Conservation (phyloP, 1,139 yeast genomes). For the Suhomyces ambrosiae region DNA sequence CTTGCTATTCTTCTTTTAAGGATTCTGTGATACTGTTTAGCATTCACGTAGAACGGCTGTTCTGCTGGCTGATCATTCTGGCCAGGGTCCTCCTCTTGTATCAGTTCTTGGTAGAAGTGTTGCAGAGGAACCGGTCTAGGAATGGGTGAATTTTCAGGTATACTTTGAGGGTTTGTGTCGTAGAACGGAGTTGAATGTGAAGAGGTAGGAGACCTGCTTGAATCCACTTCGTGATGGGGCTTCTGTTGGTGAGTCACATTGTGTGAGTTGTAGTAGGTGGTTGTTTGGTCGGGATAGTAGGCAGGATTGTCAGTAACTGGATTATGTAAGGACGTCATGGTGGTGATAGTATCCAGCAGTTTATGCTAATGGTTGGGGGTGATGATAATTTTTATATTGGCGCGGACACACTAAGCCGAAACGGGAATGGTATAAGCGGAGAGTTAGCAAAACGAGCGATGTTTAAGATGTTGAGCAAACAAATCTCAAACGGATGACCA, state of each 20-base stretch:
- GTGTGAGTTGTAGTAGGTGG: conserved; percentile 30
- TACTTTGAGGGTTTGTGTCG: conserved; percentile 14
- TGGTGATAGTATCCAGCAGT: conserved; percentile 1
- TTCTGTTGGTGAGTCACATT: conserved; percentile 13
- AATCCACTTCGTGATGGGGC: conserved; percentile 8
- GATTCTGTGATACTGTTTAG: conserved; percentile 95
- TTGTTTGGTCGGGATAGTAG: conserved; percentile 34
- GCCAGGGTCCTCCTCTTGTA: conserved; percentile 8
- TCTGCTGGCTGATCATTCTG: conserved; percentile 41
- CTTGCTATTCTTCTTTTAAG: conserved; percentile 90
- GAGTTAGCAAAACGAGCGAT: too few species aligned
- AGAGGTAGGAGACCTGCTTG: conserved; percentile 16
- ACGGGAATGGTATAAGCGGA: too few species aligned
- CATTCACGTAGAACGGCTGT: conserved; percentile 96
- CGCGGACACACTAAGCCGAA: background rate
- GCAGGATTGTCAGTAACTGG: conserved; percentile 27
- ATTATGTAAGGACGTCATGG: conserved; percentile 40
- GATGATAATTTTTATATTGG: background rate
- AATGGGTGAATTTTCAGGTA: conserved; percentile 7
- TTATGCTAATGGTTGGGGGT: background rate
- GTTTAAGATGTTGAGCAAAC: too few species aligned
- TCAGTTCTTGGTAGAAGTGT: conserved; percentile 14
- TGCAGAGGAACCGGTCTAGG: conserved; percentile 12
- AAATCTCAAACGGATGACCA: too few species aligned
- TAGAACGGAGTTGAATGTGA: conserved; percentile 18